Evolutionary conservation across 768 basidiomycete genomes (phyloP).

Genomic region (Podaxis pistillaris): DNA sequence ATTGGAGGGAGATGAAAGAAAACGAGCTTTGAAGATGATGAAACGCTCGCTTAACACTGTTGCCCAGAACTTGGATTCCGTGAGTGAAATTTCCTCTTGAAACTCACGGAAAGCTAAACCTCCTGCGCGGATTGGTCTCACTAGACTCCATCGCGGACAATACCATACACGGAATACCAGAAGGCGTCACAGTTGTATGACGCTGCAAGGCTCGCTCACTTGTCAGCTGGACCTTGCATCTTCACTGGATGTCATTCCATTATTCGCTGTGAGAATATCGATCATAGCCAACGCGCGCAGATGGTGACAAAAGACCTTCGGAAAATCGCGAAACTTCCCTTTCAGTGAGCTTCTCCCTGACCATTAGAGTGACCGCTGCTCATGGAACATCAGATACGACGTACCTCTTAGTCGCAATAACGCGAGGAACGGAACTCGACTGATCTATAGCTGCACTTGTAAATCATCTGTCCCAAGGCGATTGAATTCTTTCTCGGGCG

Average conservation of each 20-base stretch:
- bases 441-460: slow-evolving; percentile 6
- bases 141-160: background rate
- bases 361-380: background rate
- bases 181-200: slow-evolving; percentile 28
- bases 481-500: background rate
- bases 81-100: background rate
- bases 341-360: slow-evolving; percentile 23
- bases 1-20: slow-evolving; percentile 20
- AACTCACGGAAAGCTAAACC: background rate
- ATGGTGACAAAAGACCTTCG: slow-evolving; percentile 27
- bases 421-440: background rate
- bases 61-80: background rate
- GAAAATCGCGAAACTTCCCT: slow-evolving; percentile 27
- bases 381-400: background rate
- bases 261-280: slow-evolving; percentile 22
- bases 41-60: slow-evolving; percentile 19
- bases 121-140: background rate
- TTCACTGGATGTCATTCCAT: slow-evolving; percentile 30
- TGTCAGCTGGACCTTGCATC: slow-evolving; percentile 11
- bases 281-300: slow-evolving; percentile 22
- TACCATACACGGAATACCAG: slow-evolving; percentile 25
- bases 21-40: slow-evolving; percentile 19
- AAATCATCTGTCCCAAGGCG: background rate
- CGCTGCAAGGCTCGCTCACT: slow-evolving; percentile 16
- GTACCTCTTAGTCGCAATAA: background rate